phyloP scores from a whole-genome alignment of 257 asterid species.

The Solanum raphanifolium region DNA sequence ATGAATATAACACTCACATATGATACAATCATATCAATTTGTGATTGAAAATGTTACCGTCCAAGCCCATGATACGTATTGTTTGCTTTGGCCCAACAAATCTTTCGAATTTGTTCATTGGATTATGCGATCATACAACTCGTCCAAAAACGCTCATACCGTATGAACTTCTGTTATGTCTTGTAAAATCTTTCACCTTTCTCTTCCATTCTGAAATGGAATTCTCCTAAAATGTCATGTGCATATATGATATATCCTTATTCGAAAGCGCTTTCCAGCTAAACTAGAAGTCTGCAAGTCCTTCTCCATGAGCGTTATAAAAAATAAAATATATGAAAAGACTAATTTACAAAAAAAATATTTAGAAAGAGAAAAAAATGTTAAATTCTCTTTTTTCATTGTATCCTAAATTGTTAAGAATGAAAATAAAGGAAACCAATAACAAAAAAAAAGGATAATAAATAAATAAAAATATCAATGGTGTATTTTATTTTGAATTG shows the following conservation, averaged over 20 bases:
- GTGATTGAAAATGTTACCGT: background rate
- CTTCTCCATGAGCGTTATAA: background rate
- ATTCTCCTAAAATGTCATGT: background rate
- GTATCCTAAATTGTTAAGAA: background rate
- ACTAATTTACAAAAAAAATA: background rate
- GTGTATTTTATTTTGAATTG: slow-evolving; percentile 30
- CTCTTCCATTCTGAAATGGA: background rate
- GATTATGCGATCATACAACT: rapidly evolving
- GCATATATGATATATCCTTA: background rate
- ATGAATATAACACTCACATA: background rate
- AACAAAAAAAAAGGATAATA: background rate
- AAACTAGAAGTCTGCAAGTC: background rate
- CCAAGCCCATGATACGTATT: background rate
- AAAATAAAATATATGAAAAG: background rate
- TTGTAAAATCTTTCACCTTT: background rate
- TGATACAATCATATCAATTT: background rate
- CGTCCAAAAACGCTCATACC: rapidly evolving
- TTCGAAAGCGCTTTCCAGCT: background rate
- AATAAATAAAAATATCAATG: background rate
- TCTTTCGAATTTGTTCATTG: background rate
- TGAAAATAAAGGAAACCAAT: background rate
- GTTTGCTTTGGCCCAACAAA: background rate
- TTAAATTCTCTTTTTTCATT: slow-evolving; percentile 10
- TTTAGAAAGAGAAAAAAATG: background rate
- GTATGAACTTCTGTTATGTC: background rate